Base-by-base conservation (phyloP, 176 grass and related monocot species). In the Paspalum notatum region DNA sequence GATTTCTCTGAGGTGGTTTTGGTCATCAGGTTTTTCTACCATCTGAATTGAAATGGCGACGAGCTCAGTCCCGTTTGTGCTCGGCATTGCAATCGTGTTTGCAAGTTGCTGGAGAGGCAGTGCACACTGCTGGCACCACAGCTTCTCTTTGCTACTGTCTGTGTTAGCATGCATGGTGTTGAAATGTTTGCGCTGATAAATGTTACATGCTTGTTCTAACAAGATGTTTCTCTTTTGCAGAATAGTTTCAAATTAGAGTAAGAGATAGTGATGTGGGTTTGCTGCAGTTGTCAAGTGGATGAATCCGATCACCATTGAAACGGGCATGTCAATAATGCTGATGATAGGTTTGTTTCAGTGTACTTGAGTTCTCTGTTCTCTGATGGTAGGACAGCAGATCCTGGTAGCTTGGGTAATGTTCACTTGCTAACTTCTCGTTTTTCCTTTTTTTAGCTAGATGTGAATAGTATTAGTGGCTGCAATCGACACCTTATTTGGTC, bases 331-430 rank as follows among this genome's bases (percentile, higher is more conserved):
- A 86, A 80, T 55, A 83, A 89, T 56, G 59, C 6, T 65, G 87
- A 88, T 60, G 89, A 85, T 90, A 83, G 46, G 24, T 39, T 66
- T 7, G 22, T 85, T 71, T 64, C 32, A 62, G 5, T 37, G 46
- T 66, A 13, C 20, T 76, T 72, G 55, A 54, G 72, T 57, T n/a
- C n/a, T 72, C 38, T 57, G 6, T 44, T 80, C 12, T 21, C 50
- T 94, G 95, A 90, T 90, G 71, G 87, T 91, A 92, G 94, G 94
- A n/a, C 94, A 97, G 80, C 91, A 97, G 58, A 97, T 91, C 77
- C 83, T 97, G 24, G 95, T 97, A 82, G 94, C 91, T 67, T 97
- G 95, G 95, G 90, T 92, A 32, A 83, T 75, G 21, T 10, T 82
- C n/a, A 54, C 62, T 32, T 48, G 40, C 17, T 62, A 69, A 9